These are phyloP conservation scores for Psilocybe sp. DNA, from an alignment of 768 basidiomycete genomes.

Conservation along the genomic window DNA sequence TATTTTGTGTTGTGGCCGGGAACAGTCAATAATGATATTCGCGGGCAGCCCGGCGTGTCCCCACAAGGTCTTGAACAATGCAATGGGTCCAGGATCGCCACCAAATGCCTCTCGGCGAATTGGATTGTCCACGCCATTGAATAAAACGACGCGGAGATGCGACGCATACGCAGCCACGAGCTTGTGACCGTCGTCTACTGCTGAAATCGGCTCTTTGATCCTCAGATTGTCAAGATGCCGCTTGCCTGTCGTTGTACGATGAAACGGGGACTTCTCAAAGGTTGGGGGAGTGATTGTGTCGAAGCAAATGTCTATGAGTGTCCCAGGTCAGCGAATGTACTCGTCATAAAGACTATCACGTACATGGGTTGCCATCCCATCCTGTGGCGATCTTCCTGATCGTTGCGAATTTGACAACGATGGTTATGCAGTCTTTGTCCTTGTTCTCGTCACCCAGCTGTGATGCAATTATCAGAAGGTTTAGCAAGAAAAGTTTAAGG, in stretches of 20 bases:
- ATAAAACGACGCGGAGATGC: conserved; percentile 63
- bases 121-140: conserved; percentile 42
- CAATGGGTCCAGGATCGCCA: conserved; percentile 17
- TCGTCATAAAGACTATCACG: conserved; percentile 15
- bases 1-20: conserved; percentile 31
- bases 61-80: conserved; percentile 55
- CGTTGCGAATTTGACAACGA: conserved; percentile 54
- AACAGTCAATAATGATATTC: conserved; percentile 29
- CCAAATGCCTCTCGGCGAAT: conserved; percentile 11
- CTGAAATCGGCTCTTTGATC: conserved; percentile 55
- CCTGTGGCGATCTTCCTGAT: conserved; percentile 63
- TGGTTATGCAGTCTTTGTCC: conserved; percentile 36
- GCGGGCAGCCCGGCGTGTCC: conserved; percentile 38
- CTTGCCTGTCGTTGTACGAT: conserved; percentile 46
- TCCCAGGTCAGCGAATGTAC: background rate
- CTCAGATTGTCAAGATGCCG: conserved; percentile 37
- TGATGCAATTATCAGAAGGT: background rate
- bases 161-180: conserved; percentile 67
- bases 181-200: conserved; percentile 56
- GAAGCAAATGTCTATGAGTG: conserved; percentile 59
- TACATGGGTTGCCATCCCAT: conserved; percentile 66
- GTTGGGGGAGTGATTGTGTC: conserved; percentile 64
- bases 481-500: background rate
- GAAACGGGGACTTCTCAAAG: conserved; percentile 58
- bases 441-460: conserved; percentile 50